Percentiles rank a stretch among this genome's conserved stretches.
These are phyloP conservation scores for Drechslerella dactyloides DNA, from an alignment of 2,329 filamentous ascomycete genomes.

Conservation along the genomic window DNA sequence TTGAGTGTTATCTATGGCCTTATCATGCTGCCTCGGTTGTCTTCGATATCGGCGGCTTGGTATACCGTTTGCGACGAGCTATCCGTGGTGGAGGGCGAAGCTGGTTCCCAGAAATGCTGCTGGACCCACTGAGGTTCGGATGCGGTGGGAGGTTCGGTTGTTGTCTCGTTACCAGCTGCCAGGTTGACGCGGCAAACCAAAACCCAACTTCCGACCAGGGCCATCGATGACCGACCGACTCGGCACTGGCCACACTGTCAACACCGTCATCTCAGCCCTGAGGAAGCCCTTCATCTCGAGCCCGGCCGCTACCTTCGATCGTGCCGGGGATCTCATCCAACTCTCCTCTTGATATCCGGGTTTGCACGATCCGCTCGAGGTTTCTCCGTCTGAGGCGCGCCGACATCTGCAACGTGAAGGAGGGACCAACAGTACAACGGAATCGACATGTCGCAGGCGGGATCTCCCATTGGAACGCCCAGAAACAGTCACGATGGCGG, in stretches of 20 bases:
- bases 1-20: conserved; percentile 21
- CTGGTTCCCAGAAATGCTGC: conserved; percentile 11
- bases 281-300: conserved; percentile 6
- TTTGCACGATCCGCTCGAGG: conserved; percentile 1
- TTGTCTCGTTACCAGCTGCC: conserved; percentile 47
- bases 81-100: conserved; percentile 16
- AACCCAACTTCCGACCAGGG: conserved; percentile 37
- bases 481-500: conserved; percentile 43
- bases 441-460: conserved; percentile 43
- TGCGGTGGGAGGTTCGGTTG: conserved; percentile 39
- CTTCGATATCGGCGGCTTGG: conserved; percentile 23
- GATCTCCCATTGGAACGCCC: conserved; percentile 46
- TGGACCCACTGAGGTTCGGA: conserved; percentile 37
- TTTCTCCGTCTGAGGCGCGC: conserved; percentile 19
- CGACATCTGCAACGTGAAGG: conserved; percentile 2
- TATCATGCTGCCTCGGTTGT: conserved; percentile 45
- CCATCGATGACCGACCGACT: conserved; percentile 32
- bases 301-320: not conserved
- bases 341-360: conserved; percentile 8
- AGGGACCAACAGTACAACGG: not conserved
- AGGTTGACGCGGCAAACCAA: conserved; percentile 24
- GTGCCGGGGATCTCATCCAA: not conserved
- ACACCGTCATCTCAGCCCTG: conserved; percentile 21
- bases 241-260: conserved; percentile 34
- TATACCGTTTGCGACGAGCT: conserved; percentile 37